A percentile compares a stretch with the other conserved stretches of the same genome.
These are phyloP conservation scores for Colletotrichum liaoningense DNA, from an alignment of 2,329 filamentous ascomycete genomes.

Conservation along the genomic window DNA sequence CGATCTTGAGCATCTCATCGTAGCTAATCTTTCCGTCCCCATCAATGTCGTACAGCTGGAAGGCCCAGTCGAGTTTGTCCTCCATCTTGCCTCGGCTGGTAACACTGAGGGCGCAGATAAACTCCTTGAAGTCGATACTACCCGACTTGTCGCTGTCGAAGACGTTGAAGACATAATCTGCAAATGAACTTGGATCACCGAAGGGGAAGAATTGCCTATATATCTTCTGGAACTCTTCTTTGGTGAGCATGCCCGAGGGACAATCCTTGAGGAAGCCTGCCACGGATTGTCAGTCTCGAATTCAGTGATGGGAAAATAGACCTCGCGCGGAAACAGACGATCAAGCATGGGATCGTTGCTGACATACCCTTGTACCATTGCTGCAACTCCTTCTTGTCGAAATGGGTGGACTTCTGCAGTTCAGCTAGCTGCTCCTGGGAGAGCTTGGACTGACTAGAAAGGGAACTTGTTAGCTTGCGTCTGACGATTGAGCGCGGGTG, in stretches of 20 bases:
- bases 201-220: slow-evolving; percentile 99
- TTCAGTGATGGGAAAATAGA: too few relatives aligned
- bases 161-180: slow-evolving; percentile 99
- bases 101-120: slow-evolving; percentile 97
- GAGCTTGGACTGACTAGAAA: slow-evolving; percentile 91
- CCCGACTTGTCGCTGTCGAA: slow-evolving; percentile 98
- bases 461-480: slow-evolving; percentile 38
- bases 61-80: slow-evolving; percentile 99
- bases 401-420: slow-evolving; percentile 96
- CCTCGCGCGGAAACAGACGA: background rate
- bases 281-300: background rate
- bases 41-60: slow-evolving; percentile 99
- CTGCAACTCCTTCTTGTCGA: slow-evolving; percentile 99
- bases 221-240: slow-evolving; percentile 99
- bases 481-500: background rate
- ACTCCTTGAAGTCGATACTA: slow-evolving; percentile 99
- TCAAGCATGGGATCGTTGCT: background rate
- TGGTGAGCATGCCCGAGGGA: slow-evolving; percentile 94
- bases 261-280: slow-evolving; percentile 98
- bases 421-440: slow-evolving; percentile 95
- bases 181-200: slow-evolving; percentile 95
- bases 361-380: slow-evolving; percentile 98
- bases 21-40: slow-evolving; percentile 99
- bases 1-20: slow-evolving; percentile 98
- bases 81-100: slow-evolving; percentile 99